phyloP scores from a whole-genome alignment of 1,139 yeast genomes.

The Meyerozyma athensensis region DNA sequence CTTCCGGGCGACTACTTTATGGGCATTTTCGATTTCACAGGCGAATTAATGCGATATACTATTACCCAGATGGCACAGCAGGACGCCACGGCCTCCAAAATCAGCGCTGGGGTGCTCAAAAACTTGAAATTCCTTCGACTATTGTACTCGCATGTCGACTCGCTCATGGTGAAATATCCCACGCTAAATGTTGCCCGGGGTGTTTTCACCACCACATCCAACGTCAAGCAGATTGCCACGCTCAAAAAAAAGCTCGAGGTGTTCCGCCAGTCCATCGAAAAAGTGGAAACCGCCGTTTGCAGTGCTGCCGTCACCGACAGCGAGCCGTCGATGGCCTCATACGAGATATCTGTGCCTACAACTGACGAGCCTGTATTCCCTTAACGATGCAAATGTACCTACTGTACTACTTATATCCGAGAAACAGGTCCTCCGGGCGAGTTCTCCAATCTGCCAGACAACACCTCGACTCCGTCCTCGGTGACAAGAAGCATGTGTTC shows the following conservation, averaged over 20 bases:
- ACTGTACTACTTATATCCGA: constrained; percentile 34
- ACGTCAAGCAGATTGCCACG: constrained; percentile 14
- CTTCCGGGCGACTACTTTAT: constrained; percentile 28
- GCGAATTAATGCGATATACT: constrained; percentile 38
- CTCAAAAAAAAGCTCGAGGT: constrained; percentile 24
- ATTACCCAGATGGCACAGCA: constrained; percentile 14
- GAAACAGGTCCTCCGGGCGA: constrained; percentile 75
- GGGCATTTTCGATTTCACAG: constrained; percentile 40
- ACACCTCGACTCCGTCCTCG: constrained; percentile 87
- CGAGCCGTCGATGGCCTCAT: constrained; percentile 1
- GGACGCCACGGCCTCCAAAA: constrained; percentile 3
- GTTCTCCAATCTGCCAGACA: constrained; percentile 62
- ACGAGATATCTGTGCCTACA: too few relatives aligned
- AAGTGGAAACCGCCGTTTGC: constrained; percentile 24
- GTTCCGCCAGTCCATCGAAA: constrained; percentile 21
- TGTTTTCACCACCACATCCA: constrained; percentile 13
- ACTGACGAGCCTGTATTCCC: too few relatives aligned
- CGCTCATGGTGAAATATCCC: constrained; percentile 17
- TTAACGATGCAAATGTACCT: too few relatives aligned
- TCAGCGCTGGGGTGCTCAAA: constrained; percentile 10
- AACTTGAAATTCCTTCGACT: constrained; percentile 16
- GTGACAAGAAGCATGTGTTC: constrained; percentile 92
- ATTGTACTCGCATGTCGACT: constrained; percentile 12
- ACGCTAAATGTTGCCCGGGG: constrained; percentile 20
- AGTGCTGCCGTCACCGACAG: constrained; percentile 11